Base-by-base conservation (phyloP, 2,329 filamentous ascomycete genomes). In the Coniochaeta prunicola region DNA sequence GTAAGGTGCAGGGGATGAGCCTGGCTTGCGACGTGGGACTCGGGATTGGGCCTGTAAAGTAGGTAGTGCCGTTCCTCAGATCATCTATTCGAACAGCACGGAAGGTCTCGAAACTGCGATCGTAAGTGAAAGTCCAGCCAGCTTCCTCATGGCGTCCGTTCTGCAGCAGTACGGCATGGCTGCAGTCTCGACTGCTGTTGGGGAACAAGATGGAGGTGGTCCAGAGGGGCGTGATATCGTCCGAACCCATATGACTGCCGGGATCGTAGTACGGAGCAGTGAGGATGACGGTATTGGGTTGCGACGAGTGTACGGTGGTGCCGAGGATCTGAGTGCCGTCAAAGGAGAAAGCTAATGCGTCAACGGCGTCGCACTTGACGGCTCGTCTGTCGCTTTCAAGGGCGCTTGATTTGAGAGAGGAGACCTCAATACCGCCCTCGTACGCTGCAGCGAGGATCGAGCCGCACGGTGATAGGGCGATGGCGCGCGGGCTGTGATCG, bases 371-470 rank as follows among this genome's bases (percentile, higher is more conserved):
- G 67, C 90, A 93, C 67, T 92, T 91, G 59, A 93, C 89, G 12
- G 89, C 84, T 64, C 90, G 81, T 66, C 88, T 81, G 64, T 92
- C 88, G 0, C 84, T 89, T 13, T 82, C 72, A 30, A 87, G 67
- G 28, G 84, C 85, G 57, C 79, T 82, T 2, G 86, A 78, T 54
- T 83, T 84, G 40, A 96, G 76, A 5, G 91, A 89, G 30, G 90
- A 86, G 0, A 96, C 89, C 71, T 96, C 92, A 62, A 96, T 92
- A n/a, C 90, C 90, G 58, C 90, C 89, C 67, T 91, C 86, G 71
- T 92, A 96, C 8, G 91, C 91, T 17, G 91, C 88, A 26, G 92
- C 92, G 53, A 96, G 75, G 15, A 96, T 89, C 48, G 87, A 86
- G 26, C 90, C 91, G 63, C 88, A 90, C 1, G 91, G 90, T 0